phyloP scores from a whole-genome alignment of 2,329 filamentous ascomycete species.

The Graphilbum sp. region DNA sequence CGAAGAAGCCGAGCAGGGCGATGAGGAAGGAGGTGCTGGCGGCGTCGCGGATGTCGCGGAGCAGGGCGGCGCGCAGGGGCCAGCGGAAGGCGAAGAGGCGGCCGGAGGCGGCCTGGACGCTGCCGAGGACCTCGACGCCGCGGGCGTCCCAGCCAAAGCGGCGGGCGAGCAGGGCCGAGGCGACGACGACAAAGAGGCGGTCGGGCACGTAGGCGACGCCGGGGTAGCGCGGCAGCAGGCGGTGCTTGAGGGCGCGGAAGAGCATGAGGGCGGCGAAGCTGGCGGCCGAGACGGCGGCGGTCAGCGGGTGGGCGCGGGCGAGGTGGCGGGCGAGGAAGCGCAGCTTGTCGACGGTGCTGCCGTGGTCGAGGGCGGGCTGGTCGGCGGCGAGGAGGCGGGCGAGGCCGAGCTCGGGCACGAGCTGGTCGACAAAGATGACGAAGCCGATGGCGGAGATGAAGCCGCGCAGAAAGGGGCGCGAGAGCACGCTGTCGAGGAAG shows the following conservation, averaged over 20 bases:
- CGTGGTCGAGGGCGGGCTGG: constrained; percentile 51
- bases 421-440: constrained; percentile 88
- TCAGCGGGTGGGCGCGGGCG: constrained; percentile 53
- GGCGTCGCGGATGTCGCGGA: constrained; percentile 69
- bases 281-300: constrained; percentile 56
- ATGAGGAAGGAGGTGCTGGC: constrained; percentile 90
- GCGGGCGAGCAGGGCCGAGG: constrained; percentile 69
- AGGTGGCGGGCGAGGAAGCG: constrained; percentile 58
- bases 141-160: constrained; percentile 59
- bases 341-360: constrained; percentile 75
- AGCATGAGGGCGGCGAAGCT: constrained; percentile 84
- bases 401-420: constrained; percentile 80
- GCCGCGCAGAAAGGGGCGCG: constrained; percentile 76
- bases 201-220: constrained; percentile 80
- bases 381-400: constrained; percentile 46
- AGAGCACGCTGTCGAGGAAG: constrained; percentile 88
- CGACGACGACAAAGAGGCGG: constrained; percentile 73
- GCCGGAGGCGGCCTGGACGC: constrained; percentile 59
- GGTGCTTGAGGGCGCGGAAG: constrained; percentile 68
- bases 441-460: constrained; percentile 97
- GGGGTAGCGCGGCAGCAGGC: constrained; percentile 63
- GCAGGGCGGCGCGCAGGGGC: constrained; percentile 61
- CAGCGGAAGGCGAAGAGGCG: constrained; percentile 65
- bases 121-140: constrained; percentile 71
- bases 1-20: constrained; percentile 92